A percentile compares a stretch with the other conserved stretches of the same genome.
These are phyloP conservation scores for Opeltia flavorubescens DNA, from an alignment of 495 filamentous ascomycete species.

Conservation along the genomic window DNA sequence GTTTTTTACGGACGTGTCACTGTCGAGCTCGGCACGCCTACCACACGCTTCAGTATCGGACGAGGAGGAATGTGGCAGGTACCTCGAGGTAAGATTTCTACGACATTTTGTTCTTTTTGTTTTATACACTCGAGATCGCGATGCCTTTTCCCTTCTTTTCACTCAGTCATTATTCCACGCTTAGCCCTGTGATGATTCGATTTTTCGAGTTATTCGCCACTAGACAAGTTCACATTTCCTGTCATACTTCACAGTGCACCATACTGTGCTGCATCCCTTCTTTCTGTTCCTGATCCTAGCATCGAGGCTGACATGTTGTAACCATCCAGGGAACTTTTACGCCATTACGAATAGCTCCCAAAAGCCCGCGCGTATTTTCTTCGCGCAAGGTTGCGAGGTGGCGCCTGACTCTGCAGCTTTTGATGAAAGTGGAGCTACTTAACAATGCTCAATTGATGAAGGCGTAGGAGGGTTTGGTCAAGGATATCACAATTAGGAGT, in stretches of 20 bases:
- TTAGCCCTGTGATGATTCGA: no score
- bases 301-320: not conserved
- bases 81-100: constrained; percentile 62
- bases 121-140: not conserved
- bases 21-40: constrained; percentile 54
- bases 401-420: not conserved
- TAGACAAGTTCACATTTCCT: no score
- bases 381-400: constrained; percentile 58
- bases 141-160: no score
- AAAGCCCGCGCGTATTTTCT: constrained; percentile 61
- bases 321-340: constrained; percentile 60
- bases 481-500: not conserved
- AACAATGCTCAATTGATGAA: not conserved
- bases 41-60: constrained; percentile 68
- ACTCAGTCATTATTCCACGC: no score
- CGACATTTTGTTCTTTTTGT: constrained; percentile 4
- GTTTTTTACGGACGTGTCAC: constrained; percentile 62
- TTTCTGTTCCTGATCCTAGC: no score
- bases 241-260: no score
- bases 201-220: no score
- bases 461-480: not conserved
- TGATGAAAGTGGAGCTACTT: not conserved
- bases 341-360: constrained; percentile 58
- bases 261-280: no score
- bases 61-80: constrained; percentile 87